Base-by-base conservation (phyloP, 208 protist species). In the Leishmania tarentolae region DNA sequence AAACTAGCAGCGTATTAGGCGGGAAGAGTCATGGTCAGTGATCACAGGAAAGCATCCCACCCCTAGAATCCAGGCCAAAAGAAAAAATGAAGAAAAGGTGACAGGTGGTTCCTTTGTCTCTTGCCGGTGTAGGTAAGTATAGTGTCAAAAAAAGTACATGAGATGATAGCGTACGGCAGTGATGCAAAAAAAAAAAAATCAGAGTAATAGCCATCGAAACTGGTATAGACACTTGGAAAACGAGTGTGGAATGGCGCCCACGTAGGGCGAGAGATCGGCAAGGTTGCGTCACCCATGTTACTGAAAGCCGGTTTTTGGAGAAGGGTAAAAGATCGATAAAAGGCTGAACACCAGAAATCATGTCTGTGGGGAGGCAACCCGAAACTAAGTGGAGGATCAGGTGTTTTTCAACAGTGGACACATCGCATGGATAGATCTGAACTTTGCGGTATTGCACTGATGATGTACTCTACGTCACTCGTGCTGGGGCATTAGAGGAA, bases 401-500 rank as follows among this genome's bases (percentile, higher is more conserved):
- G 42, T 71, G 83, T 11, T 83, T 83, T 83, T 24, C 70, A 77
- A 13, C 78, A 78, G 72, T 87, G 80, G 7, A 78, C 83, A 70
- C 85, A 87, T 53, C 76, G 80, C 35, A 85, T 75, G 78, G 80
- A 87, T 8, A 87, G 75, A 0, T 81, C 81, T 0, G 69, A 69
- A 59, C 87, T 81, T 13, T 46, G 70, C 2, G 80, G 83, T 42
- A 81, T 52, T 4, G 68, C 73, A 19, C 81, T 79, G 19, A 90
- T 86, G 37, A 87, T 69, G 2, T 82, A 83, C 76, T 84, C 86
- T 80, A 86, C 86, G 70, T 87, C 83, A 35, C 78, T 65, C 31
- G 79, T 83, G 63, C 80, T 84, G 1, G 81, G 80, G 47, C 73
- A 75, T 31, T 87, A 78, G 53, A 81, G 81, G 40, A 80, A 63